phyloP scores from a whole-genome alignment of 2,329 filamentous ascomycete genomes.

The Grosmannia clavigera region DNA sequence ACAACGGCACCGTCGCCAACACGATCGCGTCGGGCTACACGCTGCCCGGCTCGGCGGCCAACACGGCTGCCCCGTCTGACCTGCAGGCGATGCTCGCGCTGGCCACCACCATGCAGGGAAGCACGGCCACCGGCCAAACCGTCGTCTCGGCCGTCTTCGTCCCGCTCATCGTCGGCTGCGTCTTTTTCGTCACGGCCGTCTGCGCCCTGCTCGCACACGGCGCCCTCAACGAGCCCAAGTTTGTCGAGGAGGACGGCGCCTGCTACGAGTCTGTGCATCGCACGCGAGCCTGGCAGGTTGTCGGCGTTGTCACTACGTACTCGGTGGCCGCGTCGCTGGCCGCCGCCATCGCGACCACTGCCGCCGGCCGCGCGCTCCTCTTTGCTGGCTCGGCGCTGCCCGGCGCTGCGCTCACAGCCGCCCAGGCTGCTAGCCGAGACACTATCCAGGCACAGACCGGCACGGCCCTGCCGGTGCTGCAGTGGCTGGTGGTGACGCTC shows the following conservation, averaged over 20 bases:
- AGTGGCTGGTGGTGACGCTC: conserved; percentile 12
- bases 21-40: conserved; percentile 1
- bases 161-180: conserved; percentile 7
- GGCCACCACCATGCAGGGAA: conserved; percentile 8
- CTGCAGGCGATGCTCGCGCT: conserved; percentile 10
- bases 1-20: conserved; percentile 1
- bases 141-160: conserved; percentile 8
- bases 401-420: background rate
- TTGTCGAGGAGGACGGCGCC: background rate
- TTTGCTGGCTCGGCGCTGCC: conserved; percentile 10
- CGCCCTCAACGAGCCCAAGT: background rate
- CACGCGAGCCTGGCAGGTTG: conserved; percentile 3
- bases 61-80: background rate
- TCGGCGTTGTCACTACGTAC: conserved; percentile 7
- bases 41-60: conserved; percentile 7
- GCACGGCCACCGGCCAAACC: conserved; percentile 6
- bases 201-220: conserved; percentile 5
- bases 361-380: conserved; percentile 11
- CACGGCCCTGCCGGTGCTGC: conserved; percentile 10
- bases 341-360: conserved; percentile 9
- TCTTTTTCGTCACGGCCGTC: conserved; percentile 8
- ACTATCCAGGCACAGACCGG: conserved; percentile 5
- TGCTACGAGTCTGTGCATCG: background rate
- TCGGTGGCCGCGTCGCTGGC: conserved; percentile 8
- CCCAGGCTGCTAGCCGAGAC: background rate